Evolutionary conservation across 345 rosid species (phyloP).

Genomic region (Theobroma cacao): DNA sequence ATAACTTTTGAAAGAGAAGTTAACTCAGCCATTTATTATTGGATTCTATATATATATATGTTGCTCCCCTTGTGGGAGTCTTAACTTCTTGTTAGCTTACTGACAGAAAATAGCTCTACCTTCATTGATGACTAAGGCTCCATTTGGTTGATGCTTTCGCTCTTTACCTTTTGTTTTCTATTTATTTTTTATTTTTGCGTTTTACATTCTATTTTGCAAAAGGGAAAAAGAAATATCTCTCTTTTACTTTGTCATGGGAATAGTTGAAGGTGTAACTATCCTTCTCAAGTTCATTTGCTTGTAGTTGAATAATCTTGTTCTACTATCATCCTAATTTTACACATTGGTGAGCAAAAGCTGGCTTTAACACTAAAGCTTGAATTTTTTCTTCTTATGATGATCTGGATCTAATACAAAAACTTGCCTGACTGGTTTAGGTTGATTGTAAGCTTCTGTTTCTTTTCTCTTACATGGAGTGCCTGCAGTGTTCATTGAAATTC

Average conservation of each 20-base stretch:
- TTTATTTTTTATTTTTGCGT: too few species aligned
- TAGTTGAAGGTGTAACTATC: too few species aligned
- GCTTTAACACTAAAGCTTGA: background rate
- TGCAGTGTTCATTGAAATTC: background rate
- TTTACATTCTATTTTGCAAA: too few species aligned
- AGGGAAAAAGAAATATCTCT: too few species aligned
- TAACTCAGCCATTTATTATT: background rate
- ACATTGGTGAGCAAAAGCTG: background rate
- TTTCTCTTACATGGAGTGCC: background rate
- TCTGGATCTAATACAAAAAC: too few species aligned
- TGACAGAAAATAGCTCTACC: background rate
- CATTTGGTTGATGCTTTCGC: too few species aligned
- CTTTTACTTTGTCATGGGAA: background rate
- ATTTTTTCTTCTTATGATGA: background rate
- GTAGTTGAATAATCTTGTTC: background rate
- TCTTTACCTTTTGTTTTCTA: too few species aligned
- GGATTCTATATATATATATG: too few species aligned
- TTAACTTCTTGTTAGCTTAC: too few species aligned
- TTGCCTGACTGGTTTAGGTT: background rate
- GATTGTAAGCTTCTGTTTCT: background rate
- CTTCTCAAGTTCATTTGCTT: background rate
- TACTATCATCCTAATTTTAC: background rate
- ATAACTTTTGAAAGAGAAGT: background rate
- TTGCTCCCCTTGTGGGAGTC: background rate
- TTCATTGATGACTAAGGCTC: too few species aligned